A percentile compares a stretch with the other conserved stretches of the same genome.
These are phyloP conservation scores for Hansenula lynferdii DNA, from an alignment of 1,139 yeast genomes.

Conservation along the genomic window DNA sequence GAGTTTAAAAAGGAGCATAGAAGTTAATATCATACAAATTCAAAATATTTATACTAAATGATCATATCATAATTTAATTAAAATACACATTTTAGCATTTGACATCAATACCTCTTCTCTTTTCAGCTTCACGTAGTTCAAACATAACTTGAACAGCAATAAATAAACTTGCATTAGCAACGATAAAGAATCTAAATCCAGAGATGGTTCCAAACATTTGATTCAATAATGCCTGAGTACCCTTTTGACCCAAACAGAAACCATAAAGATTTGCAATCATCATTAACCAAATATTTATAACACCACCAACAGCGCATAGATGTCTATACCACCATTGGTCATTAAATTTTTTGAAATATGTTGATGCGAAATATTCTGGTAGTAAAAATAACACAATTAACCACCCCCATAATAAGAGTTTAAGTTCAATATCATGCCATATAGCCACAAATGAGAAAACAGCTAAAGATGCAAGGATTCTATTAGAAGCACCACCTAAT, in stretches of 20 bases:
- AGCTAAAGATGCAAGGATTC: slow-evolving; percentile 70
- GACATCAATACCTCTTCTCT: slow-evolving; percentile 74
- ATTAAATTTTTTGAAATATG: slow-evolving; percentile 34
- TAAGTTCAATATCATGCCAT: slow-evolving; percentile 96
- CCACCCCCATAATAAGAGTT: slow-evolving; percentile 94
- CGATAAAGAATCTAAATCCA: slow-evolving; percentile 63
- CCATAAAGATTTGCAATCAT: slow-evolving; percentile 96
- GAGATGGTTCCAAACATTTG: slow-evolving; percentile 68
- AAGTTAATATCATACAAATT: not conserved
- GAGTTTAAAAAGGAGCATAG: slow-evolving; percentile 52
- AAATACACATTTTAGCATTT: slow-evolving; percentile 48
- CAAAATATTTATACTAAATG: too few species aligned
- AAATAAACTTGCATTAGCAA: slow-evolving; percentile 65
- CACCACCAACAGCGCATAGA: slow-evolving; percentile 83
- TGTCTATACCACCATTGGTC: slow-evolving; percentile 72
- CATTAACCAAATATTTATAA: slow-evolving; percentile 93
- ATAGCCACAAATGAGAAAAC: slow-evolving; percentile 97
- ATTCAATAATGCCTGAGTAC: slow-evolving; percentile 57
- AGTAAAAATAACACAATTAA: slow-evolving; percentile 76
- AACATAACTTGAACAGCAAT: slow-evolving; percentile 93
- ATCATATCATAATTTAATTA: not conserved
- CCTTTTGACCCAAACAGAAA: slow-evolving; percentile 88
- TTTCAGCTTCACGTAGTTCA: slow-evolving; percentile 83
- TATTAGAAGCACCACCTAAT: slow-evolving; percentile 70
- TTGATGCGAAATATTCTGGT: slow-evolving; percentile 79